Evolutionary conservation across 2,329 filamentous ascomycete genomes (phyloP).

Genomic region (Colletotrichum somersetense): DNA sequence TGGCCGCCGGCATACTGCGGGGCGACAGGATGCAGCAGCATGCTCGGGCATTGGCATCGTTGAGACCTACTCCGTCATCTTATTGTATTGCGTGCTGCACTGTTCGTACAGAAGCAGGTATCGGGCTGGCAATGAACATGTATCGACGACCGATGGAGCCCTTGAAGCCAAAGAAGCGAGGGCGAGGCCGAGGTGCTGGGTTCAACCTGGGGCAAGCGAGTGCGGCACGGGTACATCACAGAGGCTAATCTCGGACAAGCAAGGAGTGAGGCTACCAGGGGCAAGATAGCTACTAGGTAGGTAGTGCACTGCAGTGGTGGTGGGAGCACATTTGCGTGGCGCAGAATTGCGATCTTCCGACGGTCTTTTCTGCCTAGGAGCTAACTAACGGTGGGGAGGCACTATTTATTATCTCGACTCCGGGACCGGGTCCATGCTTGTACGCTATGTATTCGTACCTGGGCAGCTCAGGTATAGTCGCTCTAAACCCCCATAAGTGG

Average conservation of each 20-base stretch:
- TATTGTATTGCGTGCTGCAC: constrained; percentile 11
- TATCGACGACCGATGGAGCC: constrained; percentile 22
- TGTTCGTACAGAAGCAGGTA: constrained; percentile 3
- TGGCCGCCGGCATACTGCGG: constrained; percentile 3
- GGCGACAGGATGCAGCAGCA: neutral
- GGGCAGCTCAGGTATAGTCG: too few species aligned
- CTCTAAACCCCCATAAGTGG: too few species aligned
- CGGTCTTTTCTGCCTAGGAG: constrained; percentile 14
- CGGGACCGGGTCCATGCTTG: neutral
- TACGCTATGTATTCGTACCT: neutral
- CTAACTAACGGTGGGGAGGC: constrained; percentile 20
- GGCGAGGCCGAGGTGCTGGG: constrained; percentile 14
- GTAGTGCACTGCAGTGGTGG: neutral
- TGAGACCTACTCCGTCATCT: neutral
- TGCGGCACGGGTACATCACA: constrained; percentile 14
- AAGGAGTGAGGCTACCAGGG: constrained; percentile 13
- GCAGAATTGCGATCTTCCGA: constrained; percentile 38
- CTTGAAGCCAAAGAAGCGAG: constrained; percentile 18
- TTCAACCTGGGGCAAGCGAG: constrained; percentile 18
- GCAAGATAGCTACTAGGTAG: neutral
- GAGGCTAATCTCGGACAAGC: constrained; percentile 35
- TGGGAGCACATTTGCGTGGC: constrained; percentile 26
- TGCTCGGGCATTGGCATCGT: neutral
- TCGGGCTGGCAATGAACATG: constrained; percentile 15
- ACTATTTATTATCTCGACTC: neutral